Evolutionary conservation across 495 filamentous ascomycete species (phyloP).

Genomic region (Bathelium albidoporum): DNA sequence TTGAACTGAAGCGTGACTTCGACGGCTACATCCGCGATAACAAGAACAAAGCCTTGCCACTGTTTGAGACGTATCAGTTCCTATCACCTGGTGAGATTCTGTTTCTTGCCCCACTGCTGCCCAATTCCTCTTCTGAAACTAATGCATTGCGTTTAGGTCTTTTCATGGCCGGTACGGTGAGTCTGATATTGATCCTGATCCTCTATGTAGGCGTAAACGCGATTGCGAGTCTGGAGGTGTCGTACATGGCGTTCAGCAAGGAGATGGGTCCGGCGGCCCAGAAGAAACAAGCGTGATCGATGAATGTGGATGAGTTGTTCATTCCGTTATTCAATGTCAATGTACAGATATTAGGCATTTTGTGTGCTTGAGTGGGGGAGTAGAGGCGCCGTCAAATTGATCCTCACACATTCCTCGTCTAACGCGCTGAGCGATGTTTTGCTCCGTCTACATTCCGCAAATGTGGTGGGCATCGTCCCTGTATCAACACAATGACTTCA

Average conservation of each 20-base stretch:
- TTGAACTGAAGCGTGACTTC: constrained; percentile 51
- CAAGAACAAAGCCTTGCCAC: constrained; percentile 35
- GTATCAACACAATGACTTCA: no score
- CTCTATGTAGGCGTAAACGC: constrained; percentile 67
- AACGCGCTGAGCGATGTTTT: background rate
- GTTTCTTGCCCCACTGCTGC: constrained; percentile 12
- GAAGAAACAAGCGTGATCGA: constrained; percentile 61
- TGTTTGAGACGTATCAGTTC: constrained; percentile 90
- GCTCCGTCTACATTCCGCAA: background rate
- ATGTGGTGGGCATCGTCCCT: background rate
- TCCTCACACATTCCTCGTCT: background rate
- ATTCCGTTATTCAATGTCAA: background rate
- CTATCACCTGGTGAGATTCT: constrained; percentile 55
- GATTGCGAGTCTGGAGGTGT: constrained; percentile 69
- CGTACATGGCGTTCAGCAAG: constrained; percentile 92
- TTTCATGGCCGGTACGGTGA: constrained; percentile 68
- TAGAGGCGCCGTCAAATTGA: background rate
- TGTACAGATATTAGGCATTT: background rate
- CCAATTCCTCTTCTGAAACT: no score
- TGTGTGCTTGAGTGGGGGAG: no score
- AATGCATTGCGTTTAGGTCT: constrained; percentile 50
- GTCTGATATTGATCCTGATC: constrained; percentile 60
- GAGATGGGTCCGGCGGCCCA: constrained; percentile 79
- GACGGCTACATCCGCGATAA: constrained; percentile 18
- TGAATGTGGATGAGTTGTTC: background rate